A percentile compares a stretch with the other conserved stretches of the same genome.
Evolutionary conservation across 169 alveolate species (phyloP).

Genomic region (Plasmodium billcollinsi): DNA sequence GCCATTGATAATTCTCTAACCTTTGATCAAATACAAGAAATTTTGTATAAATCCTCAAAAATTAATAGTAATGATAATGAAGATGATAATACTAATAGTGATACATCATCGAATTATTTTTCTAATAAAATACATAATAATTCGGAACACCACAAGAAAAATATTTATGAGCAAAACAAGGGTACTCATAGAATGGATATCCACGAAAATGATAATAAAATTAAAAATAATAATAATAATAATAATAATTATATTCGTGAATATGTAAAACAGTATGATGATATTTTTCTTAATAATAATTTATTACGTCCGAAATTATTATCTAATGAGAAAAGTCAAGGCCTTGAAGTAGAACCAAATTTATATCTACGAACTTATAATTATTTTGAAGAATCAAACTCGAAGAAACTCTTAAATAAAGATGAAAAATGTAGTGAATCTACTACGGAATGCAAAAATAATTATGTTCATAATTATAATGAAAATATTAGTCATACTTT

Average conservation of each 20-base stretch:
- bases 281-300: not conserved
- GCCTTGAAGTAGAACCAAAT: too few relatives aligned
- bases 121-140: slow-evolving; percentile 13
- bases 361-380: not conserved
- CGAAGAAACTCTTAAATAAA: not conserved
- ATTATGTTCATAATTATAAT: slow-evolving; percentile 1
- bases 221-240: not conserved
- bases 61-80: slow-evolving; percentile 29
- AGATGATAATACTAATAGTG: slow-evolving; percentile 13
- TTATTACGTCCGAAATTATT: not conserved
- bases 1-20: slow-evolving; percentile 60
- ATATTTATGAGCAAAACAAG: not conserved
- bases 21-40: slow-evolving; percentile 72
- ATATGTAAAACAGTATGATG: not conserved
- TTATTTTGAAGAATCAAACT: not conserved
- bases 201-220: not conserved
- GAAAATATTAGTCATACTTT: slow-evolving; percentile 23
- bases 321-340: too few relatives aligned
- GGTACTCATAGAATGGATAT: too few relatives aligned
- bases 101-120: slow-evolving; percentile 35
- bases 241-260: not conserved
- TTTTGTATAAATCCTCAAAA: slow-evolving; percentile 67
- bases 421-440: not conserved
- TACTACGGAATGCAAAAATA: not conserved
- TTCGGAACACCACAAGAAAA: slow-evolving; percentile 11